Base-by-base conservation (phyloP, 805 yeast species). In the Cyberlindnera japonica region DNA sequence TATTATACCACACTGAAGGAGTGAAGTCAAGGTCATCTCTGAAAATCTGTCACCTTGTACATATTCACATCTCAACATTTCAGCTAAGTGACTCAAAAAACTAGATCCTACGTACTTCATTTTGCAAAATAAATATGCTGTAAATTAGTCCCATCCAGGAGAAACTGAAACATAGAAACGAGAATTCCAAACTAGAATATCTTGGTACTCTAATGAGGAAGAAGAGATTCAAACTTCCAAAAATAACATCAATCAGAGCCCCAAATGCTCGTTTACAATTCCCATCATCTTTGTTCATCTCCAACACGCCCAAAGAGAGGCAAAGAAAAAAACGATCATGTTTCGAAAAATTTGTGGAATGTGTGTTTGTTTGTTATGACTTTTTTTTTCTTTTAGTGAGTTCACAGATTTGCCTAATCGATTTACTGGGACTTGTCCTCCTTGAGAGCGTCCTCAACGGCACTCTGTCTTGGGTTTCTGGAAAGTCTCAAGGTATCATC, bases 1-100 rank as follows among this genome's bases (percentile, higher is more conserved):
- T 78, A 85, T 44, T 86, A 85, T 63, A 74, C 86, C 22, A 91
- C 88, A 58, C 67, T 77, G 50, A 71, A 66, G 34, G 73, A 69
- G 27, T 31, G 15, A 27, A 23, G 12, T 15, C 6, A 15, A 11
- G 6, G 14, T 31, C 8, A 13, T 13, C 25, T 9, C 10, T 11
- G 31, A n/a, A 14, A 9, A 29, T 16, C 35, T n/a, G n/a, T n/a
- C 6, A 37, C 15, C 31, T 12, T 35, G 40, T 35, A 34, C 21
- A 42, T 42, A 38, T 25, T 25, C 24, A 8, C 24, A 9, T 8
- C 11, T 22, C n/a, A n/a, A n/a, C n/a, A n/a, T n/a, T n/a, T n/a
- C n/a, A n/a, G n/a, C n/a, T n/a, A n/a, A n/a, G n/a, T n/a, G n/a
- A n/a, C n/a, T n/a, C n/a, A 8, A 22, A 12, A 22, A 15, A 27